Evolutionary conservation across 805 yeast species (phyloP).

Genomic region (Pichia rugopelliculosa): DNA sequence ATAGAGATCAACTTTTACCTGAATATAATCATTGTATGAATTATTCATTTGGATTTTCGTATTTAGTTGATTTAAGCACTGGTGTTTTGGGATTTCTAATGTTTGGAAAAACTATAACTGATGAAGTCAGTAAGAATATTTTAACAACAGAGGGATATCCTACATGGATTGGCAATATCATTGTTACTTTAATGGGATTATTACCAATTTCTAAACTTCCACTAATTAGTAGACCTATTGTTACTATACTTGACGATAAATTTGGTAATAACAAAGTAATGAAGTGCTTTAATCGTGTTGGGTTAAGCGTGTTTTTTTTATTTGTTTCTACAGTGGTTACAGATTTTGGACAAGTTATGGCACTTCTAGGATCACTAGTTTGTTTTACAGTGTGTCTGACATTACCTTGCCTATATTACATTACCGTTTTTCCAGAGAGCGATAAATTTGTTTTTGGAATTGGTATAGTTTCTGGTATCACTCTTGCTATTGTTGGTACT

Average conservation of each 20-base stretch:
- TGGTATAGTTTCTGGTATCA: background rate
- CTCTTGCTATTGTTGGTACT: constrained; percentile 52
- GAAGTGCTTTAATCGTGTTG: constrained; percentile 27
- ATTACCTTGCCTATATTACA: constrained; percentile 67
- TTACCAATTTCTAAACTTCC: constrained; percentile 84
- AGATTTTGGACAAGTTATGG: constrained; percentile 73
- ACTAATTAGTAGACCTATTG: constrained; percentile 72
- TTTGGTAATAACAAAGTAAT: constrained; percentile 1
- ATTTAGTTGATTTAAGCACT: constrained; percentile 52
- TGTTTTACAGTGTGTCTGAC: constrained; percentile 76
- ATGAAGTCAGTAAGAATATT: constrained; percentile 46
- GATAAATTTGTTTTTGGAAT: constrained; percentile 2
- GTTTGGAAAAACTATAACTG: constrained; percentile 45
- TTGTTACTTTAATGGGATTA: constrained; percentile 67
- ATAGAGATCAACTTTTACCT: constrained; percentile 66
- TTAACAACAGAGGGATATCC: constrained; percentile 41
- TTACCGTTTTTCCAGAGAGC: constrained; percentile 41
- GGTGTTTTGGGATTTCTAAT: constrained; percentile 59
- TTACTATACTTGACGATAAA: constrained; percentile 51
- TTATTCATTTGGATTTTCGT: constrained; percentile 54
- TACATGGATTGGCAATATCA: constrained; percentile 35
- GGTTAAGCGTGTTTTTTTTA: constrained; percentile 53
- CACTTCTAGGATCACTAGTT: constrained; percentile 73
- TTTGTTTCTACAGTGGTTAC: constrained; percentile 59
- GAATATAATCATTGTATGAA: constrained; percentile 45